Percentiles rank a stretch among this genome's conserved stretches.
Conservation (phyloP, 2,329 filamentous ascomycete genomes). For the Didymella sp. region DNA sequence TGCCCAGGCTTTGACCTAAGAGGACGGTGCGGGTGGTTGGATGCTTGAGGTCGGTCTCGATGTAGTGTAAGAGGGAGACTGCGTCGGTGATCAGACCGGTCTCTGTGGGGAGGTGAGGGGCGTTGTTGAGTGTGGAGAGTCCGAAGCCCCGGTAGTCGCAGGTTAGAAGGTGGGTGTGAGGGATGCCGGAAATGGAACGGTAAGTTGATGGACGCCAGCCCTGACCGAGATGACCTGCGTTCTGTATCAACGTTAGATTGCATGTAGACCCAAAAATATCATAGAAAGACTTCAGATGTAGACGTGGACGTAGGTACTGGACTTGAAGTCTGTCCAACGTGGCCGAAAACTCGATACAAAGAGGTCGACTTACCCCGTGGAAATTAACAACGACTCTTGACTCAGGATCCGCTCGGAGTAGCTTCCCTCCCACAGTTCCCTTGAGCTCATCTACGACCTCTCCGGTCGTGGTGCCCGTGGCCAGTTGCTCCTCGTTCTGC, state of each 20-base stretch:
- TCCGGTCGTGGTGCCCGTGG: slow-evolving; percentile 39
- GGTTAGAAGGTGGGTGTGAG: slow-evolving; percentile 78
- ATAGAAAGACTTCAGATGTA: neutral
- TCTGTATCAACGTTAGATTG: slow-evolving; percentile 57
- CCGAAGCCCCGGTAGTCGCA: slow-evolving; percentile 93
- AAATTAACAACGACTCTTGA: slow-evolving; percentile 65
- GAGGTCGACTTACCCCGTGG: slow-evolving; percentile 63
- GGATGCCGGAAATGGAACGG: slow-evolving; percentile 73
- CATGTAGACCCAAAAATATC: too few species aligned
- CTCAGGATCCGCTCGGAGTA: slow-evolving; percentile 59
- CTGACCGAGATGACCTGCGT: slow-evolving; percentile 86
- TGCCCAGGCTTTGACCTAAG: slow-evolving; percentile 86
- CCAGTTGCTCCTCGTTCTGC: slow-evolving; percentile 70
- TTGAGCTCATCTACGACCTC: slow-evolving; percentile 56
- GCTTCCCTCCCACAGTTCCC: slow-evolving; percentile 57
- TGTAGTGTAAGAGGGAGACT: slow-evolving; percentile 74
- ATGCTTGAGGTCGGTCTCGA: slow-evolving; percentile 69
- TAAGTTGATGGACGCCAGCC: slow-evolving; percentile 78
- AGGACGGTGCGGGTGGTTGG: slow-evolving; percentile 76
- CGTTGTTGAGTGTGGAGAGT: slow-evolving; percentile 70
- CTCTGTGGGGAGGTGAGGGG: slow-evolving; percentile 68
- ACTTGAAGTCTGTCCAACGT: neutral
- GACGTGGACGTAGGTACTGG: neutral
- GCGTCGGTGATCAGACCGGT: slow-evolving; percentile 81
- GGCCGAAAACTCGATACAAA: too few species aligned